Percentiles rank a stretch among this genome's conserved stretches.
phyloP scores from a whole-genome alignment of 805 yeast species.

The Teunomyces tritomae region DNA sequence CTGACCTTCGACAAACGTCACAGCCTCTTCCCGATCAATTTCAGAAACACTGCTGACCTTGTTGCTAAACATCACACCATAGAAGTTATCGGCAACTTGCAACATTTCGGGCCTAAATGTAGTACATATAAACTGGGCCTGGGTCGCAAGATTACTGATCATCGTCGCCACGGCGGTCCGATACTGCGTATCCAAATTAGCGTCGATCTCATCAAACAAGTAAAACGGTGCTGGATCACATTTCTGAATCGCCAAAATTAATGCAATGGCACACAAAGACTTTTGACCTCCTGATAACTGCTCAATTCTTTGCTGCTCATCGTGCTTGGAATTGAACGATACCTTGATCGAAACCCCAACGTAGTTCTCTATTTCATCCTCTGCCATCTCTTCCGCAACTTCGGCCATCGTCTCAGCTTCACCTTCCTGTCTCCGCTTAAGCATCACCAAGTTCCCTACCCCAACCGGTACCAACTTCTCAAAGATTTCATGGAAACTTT shows the following conservation, averaged over 20 bases:
- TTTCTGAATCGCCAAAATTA: slow-evolving; percentile 88
- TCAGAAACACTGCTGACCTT: slow-evolving; percentile 77
- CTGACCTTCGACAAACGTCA: slow-evolving; percentile 77
- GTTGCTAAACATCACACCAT: slow-evolving; percentile 81
- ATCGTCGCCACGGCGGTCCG: slow-evolving; percentile 81
- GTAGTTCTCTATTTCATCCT: slow-evolving; percentile 50
- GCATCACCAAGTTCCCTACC: slow-evolving; percentile 69
- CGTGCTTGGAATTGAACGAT: slow-evolving; percentile 80
- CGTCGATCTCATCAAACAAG: slow-evolving; percentile 94
- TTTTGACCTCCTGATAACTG: slow-evolving; percentile 97
- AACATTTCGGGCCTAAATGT: slow-evolving; percentile 94
- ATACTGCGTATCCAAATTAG: slow-evolving; percentile 89
- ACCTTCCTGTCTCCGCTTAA: slow-evolving; percentile 25
- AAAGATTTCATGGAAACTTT: slow-evolving; percentile 71
- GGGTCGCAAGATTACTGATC: slow-evolving; percentile 59
- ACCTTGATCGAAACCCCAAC: slow-evolving; percentile 83
- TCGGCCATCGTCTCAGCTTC: slow-evolving; percentile 12
- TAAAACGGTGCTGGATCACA: slow-evolving; percentile 98
- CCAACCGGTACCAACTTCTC: slow-evolving; percentile 83
- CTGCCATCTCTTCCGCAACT: slow-evolving; percentile 15
- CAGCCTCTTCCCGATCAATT: slow-evolving; percentile 69
- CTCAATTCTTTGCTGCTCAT: slow-evolving; percentile 84
- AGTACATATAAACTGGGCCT: slow-evolving; percentile 92
- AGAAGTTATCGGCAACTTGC: slow-evolving; percentile 79
- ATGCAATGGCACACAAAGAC: slow-evolving; percentile 91